Evolutionary conservation across 2,329 filamentous ascomycete species (phyloP), one percentile per base, ranked within the genome.

Genomic region (Colletotrichum sansevieriae): DNA sequence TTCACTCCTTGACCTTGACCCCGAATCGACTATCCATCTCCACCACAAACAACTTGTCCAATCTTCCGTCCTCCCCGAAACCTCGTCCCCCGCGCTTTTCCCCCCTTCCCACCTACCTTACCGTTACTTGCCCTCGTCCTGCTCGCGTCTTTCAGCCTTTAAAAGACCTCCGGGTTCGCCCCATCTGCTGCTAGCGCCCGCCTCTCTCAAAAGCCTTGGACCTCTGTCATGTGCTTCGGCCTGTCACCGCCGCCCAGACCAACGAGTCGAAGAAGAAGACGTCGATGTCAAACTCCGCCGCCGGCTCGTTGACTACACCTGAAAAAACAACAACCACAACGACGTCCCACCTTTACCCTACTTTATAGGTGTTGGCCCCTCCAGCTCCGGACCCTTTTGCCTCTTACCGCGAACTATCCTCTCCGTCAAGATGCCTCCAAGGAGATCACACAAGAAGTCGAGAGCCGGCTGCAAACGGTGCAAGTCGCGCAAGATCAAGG

Each of bases 401-500:
- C 35, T 25, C 44, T 12, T 2, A 43, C 35, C 15, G 18, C 44
- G 15, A 37, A n/a, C 11, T 41, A 13, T 22, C 15, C 15, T 12
- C 15, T n/a, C 10, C 33, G 3, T 20, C 71, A 77, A 70, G 54
- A 91, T 91, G 88, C 87, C 89, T 70, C 89, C 89, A 35, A 83
- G 89, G 74, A 84, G 89, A 76, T 90, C 89, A 47, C 90, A 92
- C 78, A 92, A 90, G 76, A 92, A 91, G 81, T 91, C 88, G 65
- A 85, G 90, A 72, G 86, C 89, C 59, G 90, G 90, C 52, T 92
- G 90, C 74, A 83, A 85, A 70, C 82, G 87, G 67, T 92, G 90
- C 78, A 92, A 92, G 79, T 82, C 83, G 63, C 83, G 90, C 70
- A 92, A 92, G 78, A 91, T 92, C 75, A 92, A 92, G 87, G 89